Percentiles rank a stretch among this genome's conserved stretches.
Conservation (phyloP, 192 early-diverging fungal species). For the Linnemannia schmuckeri region DNA sequence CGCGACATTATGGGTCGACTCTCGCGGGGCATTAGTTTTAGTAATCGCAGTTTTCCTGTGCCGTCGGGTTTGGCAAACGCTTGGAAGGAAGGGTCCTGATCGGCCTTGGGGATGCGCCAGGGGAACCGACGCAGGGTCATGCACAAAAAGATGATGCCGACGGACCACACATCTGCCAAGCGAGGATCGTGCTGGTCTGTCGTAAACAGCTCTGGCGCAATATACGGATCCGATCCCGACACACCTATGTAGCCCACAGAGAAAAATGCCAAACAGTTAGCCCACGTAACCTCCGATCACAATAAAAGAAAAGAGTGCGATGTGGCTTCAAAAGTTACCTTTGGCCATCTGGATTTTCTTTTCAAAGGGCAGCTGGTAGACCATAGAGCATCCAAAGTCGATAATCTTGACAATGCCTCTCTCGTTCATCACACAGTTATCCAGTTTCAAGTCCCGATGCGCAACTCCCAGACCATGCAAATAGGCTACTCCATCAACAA, state of each 20-base stretch:
- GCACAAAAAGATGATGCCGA: conserved; percentile 90
- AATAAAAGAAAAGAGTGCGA: conserved; percentile 51
- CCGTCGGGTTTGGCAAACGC: conserved; percentile 64
- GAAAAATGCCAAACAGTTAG: conserved; percentile 55
- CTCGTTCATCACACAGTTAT: conserved; percentile 87
- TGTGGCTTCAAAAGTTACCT: conserved; percentile 55
- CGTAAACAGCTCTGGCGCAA: conserved; percentile 88
- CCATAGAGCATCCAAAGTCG: conserved; percentile 94
- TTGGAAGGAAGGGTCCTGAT: conserved; percentile 72
- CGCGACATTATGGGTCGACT: conserved; percentile 70
- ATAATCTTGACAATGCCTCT: conserved; percentile 90
- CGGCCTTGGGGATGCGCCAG: conserved; percentile 69
- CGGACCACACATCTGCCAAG: conserved; percentile 89
- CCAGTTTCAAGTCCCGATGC: conserved; percentile 93
- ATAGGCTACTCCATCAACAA: conserved; percentile 86
- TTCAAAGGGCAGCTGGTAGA: conserved; percentile 89
- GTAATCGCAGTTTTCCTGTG: conserved; percentile 64
- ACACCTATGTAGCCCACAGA: conserved; percentile 71
- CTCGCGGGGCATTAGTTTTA: conserved; percentile 72
- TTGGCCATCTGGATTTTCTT: conserved; percentile 54
- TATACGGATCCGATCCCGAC: conserved; percentile 94
- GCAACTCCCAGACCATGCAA: conserved; percentile 93
- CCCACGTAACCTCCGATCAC: not conserved
- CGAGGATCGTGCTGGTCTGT: conserved; percentile 84
- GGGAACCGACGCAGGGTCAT: conserved; percentile 79